Evolutionary conservation across 2,329 filamentous ascomycete species (phyloP).

Genomic region (Fusarium lateritium): DNA sequence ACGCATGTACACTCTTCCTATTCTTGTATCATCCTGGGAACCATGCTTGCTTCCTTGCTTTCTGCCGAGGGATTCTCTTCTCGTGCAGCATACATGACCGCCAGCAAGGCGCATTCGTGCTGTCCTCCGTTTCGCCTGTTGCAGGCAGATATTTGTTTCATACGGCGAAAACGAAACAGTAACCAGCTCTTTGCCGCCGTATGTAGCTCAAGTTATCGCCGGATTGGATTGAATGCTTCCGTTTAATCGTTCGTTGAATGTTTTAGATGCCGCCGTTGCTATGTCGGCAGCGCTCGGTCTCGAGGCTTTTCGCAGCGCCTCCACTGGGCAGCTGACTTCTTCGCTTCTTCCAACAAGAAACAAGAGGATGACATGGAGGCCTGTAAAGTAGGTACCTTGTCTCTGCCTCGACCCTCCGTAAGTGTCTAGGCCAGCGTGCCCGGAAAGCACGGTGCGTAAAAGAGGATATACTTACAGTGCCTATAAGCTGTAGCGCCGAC

Average conservation of each 20-base stretch:
- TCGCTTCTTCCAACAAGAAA: background rate
- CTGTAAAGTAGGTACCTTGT: too few relatives aligned
- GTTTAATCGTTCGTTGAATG: conserved; percentile 20
- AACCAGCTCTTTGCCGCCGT: conserved; percentile 25
- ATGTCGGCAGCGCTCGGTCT: conserved; percentile 39
- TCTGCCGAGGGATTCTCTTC: too few relatives aligned
- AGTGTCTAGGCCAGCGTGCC: too few relatives aligned
- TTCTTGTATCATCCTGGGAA: too few relatives aligned
- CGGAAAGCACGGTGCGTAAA: too few relatives aligned
- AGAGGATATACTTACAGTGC: conserved; percentile 23
- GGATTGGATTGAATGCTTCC: conserved; percentile 22
- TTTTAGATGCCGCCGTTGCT: conserved; percentile 47
- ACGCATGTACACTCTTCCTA: too few relatives aligned
- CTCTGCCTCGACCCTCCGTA: too few relatives aligned
- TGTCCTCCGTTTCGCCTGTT: conserved; percentile 26
- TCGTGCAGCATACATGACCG: background rate
- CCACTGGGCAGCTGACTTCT: conserved; percentile 37
- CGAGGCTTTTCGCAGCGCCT: conserved; percentile 26
- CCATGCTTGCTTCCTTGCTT: too few relatives aligned
- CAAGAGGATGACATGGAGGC: too few relatives aligned
- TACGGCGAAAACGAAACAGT: conserved; percentile 29
- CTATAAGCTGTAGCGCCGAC: conserved; percentile 33
- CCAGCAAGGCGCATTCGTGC: conserved; percentile 14
- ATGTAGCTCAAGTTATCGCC: conserved; percentile 16
- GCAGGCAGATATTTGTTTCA: conserved; percentile 30